A percentile compares a stretch with the other conserved stretches of the same genome.
These are phyloP conservation scores for Taiozyma sp. DNA, from an alignment of 1,139 yeast genomes.

Conservation along the genomic window DNA sequence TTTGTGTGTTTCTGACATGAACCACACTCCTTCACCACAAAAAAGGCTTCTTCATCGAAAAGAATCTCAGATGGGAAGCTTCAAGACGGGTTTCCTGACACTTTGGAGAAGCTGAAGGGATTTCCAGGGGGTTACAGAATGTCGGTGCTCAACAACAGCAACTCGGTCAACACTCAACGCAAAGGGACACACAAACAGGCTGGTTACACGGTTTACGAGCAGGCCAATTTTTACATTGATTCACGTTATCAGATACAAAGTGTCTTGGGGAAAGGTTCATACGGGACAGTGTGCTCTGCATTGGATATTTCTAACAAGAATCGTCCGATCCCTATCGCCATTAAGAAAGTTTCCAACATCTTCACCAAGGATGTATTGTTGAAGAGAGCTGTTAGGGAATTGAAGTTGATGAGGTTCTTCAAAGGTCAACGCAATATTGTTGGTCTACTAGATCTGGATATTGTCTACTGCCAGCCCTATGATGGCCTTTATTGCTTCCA, in stretches of 20 bases:
- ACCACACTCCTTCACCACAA: not conserved
- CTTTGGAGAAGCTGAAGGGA: not conserved
- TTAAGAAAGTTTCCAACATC: conserved; percentile 71
- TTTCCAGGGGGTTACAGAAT: not conserved
- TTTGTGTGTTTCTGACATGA: not conserved
- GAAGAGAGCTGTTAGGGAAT: conserved; percentile 74
- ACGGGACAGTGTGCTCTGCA: conserved; percentile 86
- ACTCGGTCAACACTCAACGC: not conserved
- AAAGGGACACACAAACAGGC: conserved; percentile 6
- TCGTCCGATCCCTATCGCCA: conserved; percentile 46
- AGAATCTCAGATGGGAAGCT: not conserved
- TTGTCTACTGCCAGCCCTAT: conserved; percentile 59
- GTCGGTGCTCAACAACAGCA: not conserved
- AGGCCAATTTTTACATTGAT: conserved; percentile 59
- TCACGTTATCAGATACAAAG: conserved; percentile 58
- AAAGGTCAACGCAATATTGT: conserved; percentile 75
- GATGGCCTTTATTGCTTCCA: conserved; percentile 85
- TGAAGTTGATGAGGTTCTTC: conserved; percentile 72
- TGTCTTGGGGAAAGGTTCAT: conserved; percentile 82
- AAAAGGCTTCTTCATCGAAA: not conserved
- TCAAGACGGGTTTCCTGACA: not conserved
- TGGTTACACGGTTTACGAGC: conserved; percentile 30
- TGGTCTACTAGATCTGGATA: conserved; percentile 66
- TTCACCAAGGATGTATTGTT: conserved; percentile 60
- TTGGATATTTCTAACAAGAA: conserved; percentile 41